Conservation (phyloP, 306 rosid species). For the Casuarina equisetifolia region DNA sequence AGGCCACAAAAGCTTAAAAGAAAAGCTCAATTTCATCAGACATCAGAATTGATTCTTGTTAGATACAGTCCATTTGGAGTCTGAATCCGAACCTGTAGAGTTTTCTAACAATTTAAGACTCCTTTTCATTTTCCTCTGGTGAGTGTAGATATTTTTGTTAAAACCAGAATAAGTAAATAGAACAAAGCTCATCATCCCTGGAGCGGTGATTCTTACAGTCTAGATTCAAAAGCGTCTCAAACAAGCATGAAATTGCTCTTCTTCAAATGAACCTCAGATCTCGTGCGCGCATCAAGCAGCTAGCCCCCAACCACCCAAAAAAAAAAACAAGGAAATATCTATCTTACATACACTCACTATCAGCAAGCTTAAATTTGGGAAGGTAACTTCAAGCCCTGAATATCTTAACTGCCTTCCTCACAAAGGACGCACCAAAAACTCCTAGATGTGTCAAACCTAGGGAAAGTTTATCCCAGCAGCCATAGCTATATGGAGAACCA, state of each 20-base stretch:
- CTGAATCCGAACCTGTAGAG: neutral
- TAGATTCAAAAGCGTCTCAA: slow-evolving; percentile 1
- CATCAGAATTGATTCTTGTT: neutral
- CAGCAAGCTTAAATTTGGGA: neutral
- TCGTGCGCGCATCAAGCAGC: neutral
- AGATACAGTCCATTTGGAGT: neutral
- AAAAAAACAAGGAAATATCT: neutral
- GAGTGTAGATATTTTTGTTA: neutral
- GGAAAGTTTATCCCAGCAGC: neutral
- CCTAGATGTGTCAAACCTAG: neutral
- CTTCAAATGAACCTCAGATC: neutral
- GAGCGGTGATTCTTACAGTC: neutral
- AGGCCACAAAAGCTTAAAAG: neutral
- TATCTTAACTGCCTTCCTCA: neutral
- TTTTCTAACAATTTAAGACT: neutral
- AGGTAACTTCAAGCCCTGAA: neutral
- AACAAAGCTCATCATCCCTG: neutral
- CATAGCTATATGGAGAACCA: neutral
- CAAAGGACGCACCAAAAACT: neutral
- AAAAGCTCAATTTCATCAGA: neutral
- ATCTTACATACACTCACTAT: neutral
- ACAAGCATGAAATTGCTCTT: neutral
- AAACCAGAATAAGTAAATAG: neutral
- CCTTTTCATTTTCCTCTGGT: neutral
- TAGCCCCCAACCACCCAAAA: no score